Percentiles rank a stretch among this genome's conserved stretches.
phyloP scores from a whole-genome alignment of 768 basidiomycete genomes.

The Coprinopsis sp. region DNA sequence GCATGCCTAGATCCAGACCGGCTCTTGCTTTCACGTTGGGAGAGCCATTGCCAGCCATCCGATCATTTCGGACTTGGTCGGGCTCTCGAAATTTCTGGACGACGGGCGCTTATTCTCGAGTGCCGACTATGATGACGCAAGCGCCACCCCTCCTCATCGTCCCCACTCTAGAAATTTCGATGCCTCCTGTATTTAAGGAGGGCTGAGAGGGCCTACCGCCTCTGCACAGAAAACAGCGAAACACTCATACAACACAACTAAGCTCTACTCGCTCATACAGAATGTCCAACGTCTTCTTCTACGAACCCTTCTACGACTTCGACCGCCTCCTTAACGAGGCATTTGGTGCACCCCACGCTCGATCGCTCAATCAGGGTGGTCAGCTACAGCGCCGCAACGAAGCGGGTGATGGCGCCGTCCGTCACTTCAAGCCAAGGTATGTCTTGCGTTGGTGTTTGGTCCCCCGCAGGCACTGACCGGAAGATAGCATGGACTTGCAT shows the following conservation, averaged over 20 bases:
- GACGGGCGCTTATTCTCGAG: too few relatives aligned
- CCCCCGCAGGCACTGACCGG: neutral
- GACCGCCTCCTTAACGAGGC: conserved; percentile 40
- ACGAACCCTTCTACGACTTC: conserved; percentile 40
- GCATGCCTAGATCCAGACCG: too few relatives aligned
- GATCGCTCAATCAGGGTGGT: conserved; percentile 4
- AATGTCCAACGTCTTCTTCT: conserved; percentile 29
- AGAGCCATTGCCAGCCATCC: too few relatives aligned
- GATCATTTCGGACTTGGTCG: too few relatives aligned
- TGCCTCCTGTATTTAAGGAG: too few relatives aligned
- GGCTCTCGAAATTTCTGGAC: too few relatives aligned
- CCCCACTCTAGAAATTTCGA: too few relatives aligned
- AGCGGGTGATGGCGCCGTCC: conserved; percentile 10
- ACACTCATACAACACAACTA: neutral
- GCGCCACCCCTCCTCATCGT: too few relatives aligned
- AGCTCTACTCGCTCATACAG: neutral
- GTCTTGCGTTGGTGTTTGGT: neutral
- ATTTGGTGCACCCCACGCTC: conserved; percentile 19
- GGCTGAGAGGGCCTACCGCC: too few relatives aligned
- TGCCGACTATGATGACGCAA: too few relatives aligned
- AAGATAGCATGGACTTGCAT: conserved; percentile 42
- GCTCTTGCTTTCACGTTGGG: too few relatives aligned
- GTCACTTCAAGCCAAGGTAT: conserved; percentile 20
- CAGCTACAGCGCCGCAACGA: conserved; percentile 12
- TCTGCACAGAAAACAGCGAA: too few relatives aligned